Conservation (phyloP, 1,284 basidiomycete species). For the Porodaedalea pini region DNA sequence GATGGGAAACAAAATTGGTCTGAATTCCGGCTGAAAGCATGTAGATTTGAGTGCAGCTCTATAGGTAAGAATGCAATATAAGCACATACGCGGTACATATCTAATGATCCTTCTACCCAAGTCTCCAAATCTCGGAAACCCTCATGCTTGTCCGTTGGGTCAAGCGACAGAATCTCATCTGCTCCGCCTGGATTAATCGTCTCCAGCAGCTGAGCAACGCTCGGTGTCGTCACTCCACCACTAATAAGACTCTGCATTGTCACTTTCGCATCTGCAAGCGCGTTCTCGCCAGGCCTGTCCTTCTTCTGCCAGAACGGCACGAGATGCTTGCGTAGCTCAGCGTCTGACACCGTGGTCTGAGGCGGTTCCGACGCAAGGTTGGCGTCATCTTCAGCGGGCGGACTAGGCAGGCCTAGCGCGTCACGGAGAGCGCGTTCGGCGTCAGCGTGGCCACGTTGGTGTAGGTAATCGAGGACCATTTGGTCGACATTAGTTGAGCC, state of each 20-base stretch:
- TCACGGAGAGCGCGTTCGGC: conserved; percentile 75
- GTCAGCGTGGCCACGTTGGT: conserved; percentile 72
- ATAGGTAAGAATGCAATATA: conserved; percentile 17
- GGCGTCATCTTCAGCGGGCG: conserved; percentile 50
- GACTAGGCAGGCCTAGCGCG: conserved; percentile 51
- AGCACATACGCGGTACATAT: conserved; percentile 73
- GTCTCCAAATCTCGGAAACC: conserved; percentile 84
- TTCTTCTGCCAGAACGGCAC: conserved; percentile 65
- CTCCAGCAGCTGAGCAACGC: conserved; percentile 70
- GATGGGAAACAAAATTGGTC: conserved; percentile 90
- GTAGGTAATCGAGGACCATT: conserved; percentile 81
- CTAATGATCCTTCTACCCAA: conserved; percentile 90
- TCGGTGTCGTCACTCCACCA: conserved; percentile 57
- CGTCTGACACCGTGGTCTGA: conserved; percentile 42
- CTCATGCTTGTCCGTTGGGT: conserved; percentile 86
- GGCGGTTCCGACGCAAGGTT: conserved; percentile 38
- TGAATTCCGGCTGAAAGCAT: conserved; percentile 76
- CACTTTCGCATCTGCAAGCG: conserved; percentile 58
- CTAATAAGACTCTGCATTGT: conserved; percentile 60
- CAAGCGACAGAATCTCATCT: conserved; percentile 78
- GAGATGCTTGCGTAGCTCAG: conserved; percentile 64
- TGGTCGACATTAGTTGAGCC: conserved; percentile 43
- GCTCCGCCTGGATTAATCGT: conserved; percentile 74
- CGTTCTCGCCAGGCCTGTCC: conserved; percentile 60
- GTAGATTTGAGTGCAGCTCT: conserved; percentile 4